phyloP scores from a whole-genome alignment of 164 flowering plant genomes.

The Tetracentron sinense region DNA sequence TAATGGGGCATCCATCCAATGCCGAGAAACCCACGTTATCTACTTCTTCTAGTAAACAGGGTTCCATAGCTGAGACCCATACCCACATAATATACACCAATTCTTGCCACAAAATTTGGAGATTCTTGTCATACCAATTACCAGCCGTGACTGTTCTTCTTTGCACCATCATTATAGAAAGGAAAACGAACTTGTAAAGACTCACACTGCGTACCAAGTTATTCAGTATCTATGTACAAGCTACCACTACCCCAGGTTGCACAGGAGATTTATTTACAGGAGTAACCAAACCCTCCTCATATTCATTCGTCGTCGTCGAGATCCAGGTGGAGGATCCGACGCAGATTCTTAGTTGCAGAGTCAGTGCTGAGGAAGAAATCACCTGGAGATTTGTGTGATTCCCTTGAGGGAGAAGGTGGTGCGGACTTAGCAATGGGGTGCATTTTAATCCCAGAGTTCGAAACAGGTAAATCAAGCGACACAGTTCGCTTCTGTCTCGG shows the following conservation, averaged over 20 bases:
- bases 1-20: neutral
- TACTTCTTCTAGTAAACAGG: neutral
- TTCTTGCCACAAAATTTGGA: no score
- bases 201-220: constrained; percentile 23
- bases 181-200: constrained; percentile 15
- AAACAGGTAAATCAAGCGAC: constrained; percentile 58
- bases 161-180: constrained; percentile 13
- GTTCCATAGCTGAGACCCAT: neutral
- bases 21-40: neutral
- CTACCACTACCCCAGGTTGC: constrained; percentile 25
- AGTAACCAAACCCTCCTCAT: constrained; percentile 20
- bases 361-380: constrained; percentile 41
- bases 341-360: constrained; percentile 75
- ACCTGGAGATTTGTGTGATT: constrained; percentile 17
- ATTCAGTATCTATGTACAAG: constrained; percentile 44
- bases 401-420: constrained; percentile 81
- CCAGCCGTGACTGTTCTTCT: constrained; percentile 1
- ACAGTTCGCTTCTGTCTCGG: constrained; percentile 54
- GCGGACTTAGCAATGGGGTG: constrained; percentile 69
- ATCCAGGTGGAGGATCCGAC: constrained; percentile 91
- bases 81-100: no score
- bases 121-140: neutral
- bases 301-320: constrained; percentile 40
- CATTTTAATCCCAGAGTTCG: constrained; percentile 30
- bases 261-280: constrained; percentile 42